Base-by-base conservation (phyloP, 2,329 filamentous ascomycete species). In the Dactylonectria macrodidyma region DNA sequence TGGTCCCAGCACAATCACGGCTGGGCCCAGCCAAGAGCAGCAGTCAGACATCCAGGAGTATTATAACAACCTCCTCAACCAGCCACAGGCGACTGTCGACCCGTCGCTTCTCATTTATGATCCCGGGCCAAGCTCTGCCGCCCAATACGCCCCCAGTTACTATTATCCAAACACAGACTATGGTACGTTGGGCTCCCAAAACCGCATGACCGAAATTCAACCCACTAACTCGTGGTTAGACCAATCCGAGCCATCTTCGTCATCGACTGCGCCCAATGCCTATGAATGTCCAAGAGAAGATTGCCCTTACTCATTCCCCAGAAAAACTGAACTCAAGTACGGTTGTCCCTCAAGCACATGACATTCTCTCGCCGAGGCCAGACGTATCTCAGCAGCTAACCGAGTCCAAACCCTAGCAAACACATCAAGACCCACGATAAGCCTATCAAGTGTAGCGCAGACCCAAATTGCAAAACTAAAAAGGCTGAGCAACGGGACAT, bases 401-500 rank as follows among this genome's bases (percentile, higher is more conserved):
- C 59, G 22, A 14, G 26, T 12, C n/a, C 14, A 9, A 41, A 41
- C 24, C 26, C 19, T 12, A 77, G 75, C 33, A 77, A 77, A 12
- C 75, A 77, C 8, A 46, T 67, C 41, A 77, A 72, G 19, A 73
- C 33, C 3, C 75, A 77, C 12, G 22, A 66, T 3, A 74, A 50
- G 24, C 75, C 75, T 2, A 38, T 74, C 8, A 65, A 57, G 33
- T 77, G 75, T 47, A 12, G 73, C 52, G 75, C 72, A n/a, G 58
- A 71, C 8, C 24, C 30, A 3, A 33, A 19, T 19, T 77, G 75
- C 34, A 30, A 19, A 0, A 26, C 44, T 19, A 51, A 19, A 30
- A 67, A 55, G 16, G 74, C 75, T 36, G 71, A 77, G 24, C 57
- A 71, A 36, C 68, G 75, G 3, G 75, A 77, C 64, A 72, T 77